Conservation (phyloP, 345 rosid genomes). For the Lepidium sativum region DNA sequence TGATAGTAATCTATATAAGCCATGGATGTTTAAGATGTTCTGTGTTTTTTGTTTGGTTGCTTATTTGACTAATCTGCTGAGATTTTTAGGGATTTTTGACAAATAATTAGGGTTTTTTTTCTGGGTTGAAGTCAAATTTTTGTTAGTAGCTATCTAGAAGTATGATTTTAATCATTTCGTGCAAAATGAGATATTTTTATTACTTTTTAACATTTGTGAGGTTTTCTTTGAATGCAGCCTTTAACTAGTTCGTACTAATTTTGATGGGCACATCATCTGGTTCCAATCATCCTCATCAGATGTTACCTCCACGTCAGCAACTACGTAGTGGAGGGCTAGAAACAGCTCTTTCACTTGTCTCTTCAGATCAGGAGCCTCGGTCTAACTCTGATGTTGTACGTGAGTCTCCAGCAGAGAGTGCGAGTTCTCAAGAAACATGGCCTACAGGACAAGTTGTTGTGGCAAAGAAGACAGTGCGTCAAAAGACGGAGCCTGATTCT, state of each 20-base stretch:
- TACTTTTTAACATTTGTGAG: not conserved
- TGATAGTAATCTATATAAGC: not conserved
- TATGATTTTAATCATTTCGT: not conserved
- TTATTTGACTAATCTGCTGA: not conserved
- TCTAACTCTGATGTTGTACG: slow-evolving; percentile 54
- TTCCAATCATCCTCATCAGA: slow-evolving; percentile 65
- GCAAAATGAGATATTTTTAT: not conserved
- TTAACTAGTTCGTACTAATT: not conserved
- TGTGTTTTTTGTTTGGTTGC: not conserved
- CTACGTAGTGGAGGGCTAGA: slow-evolving; percentile 29
- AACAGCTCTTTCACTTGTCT: slow-evolving; percentile 34
- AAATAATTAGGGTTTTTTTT: not conserved
- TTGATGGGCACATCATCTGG: slow-evolving; percentile 91
- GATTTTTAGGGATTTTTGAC: slow-evolving; percentile 13
- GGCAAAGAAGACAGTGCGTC: slow-evolving; percentile 41
- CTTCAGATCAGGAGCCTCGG: slow-evolving; percentile 44
- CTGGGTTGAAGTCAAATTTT: not conserved
- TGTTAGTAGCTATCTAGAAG: not conserved
- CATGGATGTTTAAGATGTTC: not conserved
- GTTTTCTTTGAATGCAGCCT: not conserved
- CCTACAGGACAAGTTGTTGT: slow-evolving; percentile 22
- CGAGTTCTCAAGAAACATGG: slow-evolving; percentile 93
- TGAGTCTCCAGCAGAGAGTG: slow-evolving; percentile 93
- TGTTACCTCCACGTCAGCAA: slow-evolving; percentile 93
- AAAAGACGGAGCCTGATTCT: slow-evolving; percentile 54